Conservation (phyloP, 495 filamentous ascomycete species). For the Recurvomyces mirabilis region DNA sequence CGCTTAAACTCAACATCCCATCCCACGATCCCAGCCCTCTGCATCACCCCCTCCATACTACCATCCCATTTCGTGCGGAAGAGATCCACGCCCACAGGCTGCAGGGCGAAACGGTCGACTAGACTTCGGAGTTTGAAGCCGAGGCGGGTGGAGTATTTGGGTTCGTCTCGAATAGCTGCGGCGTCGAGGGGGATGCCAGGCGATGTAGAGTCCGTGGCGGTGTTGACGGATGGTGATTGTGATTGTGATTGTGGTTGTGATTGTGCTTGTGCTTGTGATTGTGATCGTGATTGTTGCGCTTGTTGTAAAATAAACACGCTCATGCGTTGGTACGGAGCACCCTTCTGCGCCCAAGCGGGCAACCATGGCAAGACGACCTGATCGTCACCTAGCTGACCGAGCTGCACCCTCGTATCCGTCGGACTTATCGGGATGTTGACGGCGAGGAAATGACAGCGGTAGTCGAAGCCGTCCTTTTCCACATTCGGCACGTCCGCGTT, state of each 20-base stretch:
- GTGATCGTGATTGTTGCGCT: slow-evolving; percentile 22
- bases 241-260: no score
- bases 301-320: slow-evolving; percentile 77
- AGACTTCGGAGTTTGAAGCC: slow-evolving; percentile 63
- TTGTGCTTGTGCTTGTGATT: no score
- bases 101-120: slow-evolving; percentile 52
- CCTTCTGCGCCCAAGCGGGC: slow-evolving; percentile 77
- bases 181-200: slow-evolving; percentile 43
- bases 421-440: slow-evolving; percentile 52
- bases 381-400: slow-evolving; percentile 41
- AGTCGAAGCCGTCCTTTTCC: slow-evolving; percentile 63
- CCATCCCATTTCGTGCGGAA: slow-evolving; percentile 90
- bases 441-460: slow-evolving; percentile 77
- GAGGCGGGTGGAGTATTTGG: slow-evolving; percentile 40
- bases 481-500: slow-evolving; percentile 83
- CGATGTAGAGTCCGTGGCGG: slow-evolving; percentile 19
- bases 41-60: slow-evolving; percentile 73
- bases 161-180: slow-evolving; percentile 33
- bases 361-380: slow-evolving; percentile 71
- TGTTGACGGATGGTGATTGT: background rate
- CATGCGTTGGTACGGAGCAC: slow-evolving; percentile 81
- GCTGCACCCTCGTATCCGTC: slow-evolving; percentile 39
- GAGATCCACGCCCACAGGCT: slow-evolving; percentile 68
- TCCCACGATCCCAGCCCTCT: slow-evolving; percentile 57
- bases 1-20: slow-evolving; percentile 75